A percentile compares a stretch with the other conserved stretches of the same genome.
Evolutionary conservation across 805 yeast species (phyloP).

Genomic region (Cyberlindnera mrakii): DNA sequence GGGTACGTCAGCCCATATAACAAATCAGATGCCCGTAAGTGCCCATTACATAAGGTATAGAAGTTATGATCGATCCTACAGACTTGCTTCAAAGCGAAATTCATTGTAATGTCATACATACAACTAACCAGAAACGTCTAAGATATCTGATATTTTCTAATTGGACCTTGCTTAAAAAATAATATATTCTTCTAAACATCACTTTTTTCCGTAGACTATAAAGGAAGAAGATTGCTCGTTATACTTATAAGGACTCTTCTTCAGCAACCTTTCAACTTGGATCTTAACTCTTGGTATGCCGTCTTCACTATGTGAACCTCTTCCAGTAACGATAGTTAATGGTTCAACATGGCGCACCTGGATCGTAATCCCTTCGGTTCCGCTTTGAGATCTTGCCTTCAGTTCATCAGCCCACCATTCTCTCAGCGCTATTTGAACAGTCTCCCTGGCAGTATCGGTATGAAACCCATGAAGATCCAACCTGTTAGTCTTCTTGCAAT

Average conservation of each 20-base stretch:
- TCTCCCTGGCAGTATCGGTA: conserved; percentile 40
- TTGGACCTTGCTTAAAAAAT: too few species aligned
- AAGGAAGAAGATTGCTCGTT: conserved; percentile 42
- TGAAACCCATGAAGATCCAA: conserved; percentile 55
- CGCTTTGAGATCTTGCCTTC: conserved; percentile 33
- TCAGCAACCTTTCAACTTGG: conserved; percentile 36
- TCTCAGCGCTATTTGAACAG: conserved; percentile 30
- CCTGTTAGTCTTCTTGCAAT: conserved; percentile 14
- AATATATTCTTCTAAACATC: background rate
- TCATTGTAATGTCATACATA: too few species aligned
- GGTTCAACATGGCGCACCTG: conserved; percentile 37
- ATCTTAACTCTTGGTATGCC: conserved; percentile 46
- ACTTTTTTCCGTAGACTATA: conserved; percentile 35
- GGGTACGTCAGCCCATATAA: too few species aligned
- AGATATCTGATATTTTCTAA: too few species aligned
- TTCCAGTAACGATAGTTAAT: conserved; percentile 52
- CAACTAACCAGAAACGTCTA: too few species aligned
- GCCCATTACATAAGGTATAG: too few species aligned
- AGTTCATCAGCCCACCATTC: conserved; percentile 65
- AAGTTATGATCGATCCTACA: too few species aligned
- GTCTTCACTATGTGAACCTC: conserved; percentile 62
- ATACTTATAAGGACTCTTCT: conserved; percentile 32
- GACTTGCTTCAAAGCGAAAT: too few species aligned
- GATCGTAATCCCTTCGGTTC: conserved; percentile 30
- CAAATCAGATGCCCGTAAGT: too few species aligned